Evolutionary conservation across 2,329 filamentous ascomycete species (phyloP).

Genomic region (Pseudogymnoascus sp.): DNA sequence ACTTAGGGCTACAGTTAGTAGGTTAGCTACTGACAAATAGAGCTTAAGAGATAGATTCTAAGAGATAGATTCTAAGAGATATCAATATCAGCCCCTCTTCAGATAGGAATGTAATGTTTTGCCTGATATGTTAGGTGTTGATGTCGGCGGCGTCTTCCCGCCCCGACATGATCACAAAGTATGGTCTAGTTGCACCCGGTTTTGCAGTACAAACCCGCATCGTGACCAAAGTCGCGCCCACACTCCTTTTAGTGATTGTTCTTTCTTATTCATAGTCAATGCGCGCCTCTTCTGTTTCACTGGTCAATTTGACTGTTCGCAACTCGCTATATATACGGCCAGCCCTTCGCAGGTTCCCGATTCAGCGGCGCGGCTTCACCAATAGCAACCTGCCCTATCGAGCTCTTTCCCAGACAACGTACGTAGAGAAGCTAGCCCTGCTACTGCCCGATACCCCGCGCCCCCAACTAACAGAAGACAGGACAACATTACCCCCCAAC

Average conservation of each 20-base stretch:
- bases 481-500: constrained; percentile 17
- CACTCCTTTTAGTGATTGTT: constrained; percentile 2
- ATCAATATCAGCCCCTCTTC: background rate
- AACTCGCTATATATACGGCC: constrained; percentile 5
- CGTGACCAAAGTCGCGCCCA: constrained; percentile 5
- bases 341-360: background rate
- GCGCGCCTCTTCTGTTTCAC: constrained; percentile 5
- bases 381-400: constrained; percentile 7
- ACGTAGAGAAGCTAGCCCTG: constrained; percentile 7
- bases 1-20: too few species aligned
- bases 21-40: too few species aligned
- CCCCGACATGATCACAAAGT: background rate
- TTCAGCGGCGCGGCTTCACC: constrained; percentile 6
- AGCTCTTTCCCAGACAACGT: constrained; percentile 6
- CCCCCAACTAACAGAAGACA: constrained; percentile 12
- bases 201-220: background rate
- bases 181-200: background rate
- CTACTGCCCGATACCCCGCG: background rate
- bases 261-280: constrained; percentile 9
- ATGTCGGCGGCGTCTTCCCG: background rate
- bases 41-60: too few species aligned
- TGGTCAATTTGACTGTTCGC: constrained; percentile 8
- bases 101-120: background rate
- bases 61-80: too few species aligned
- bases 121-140: background rate